Conservation (phyloP, 768 basidiomycete genomes). For the Grammothele lineata region DNA sequence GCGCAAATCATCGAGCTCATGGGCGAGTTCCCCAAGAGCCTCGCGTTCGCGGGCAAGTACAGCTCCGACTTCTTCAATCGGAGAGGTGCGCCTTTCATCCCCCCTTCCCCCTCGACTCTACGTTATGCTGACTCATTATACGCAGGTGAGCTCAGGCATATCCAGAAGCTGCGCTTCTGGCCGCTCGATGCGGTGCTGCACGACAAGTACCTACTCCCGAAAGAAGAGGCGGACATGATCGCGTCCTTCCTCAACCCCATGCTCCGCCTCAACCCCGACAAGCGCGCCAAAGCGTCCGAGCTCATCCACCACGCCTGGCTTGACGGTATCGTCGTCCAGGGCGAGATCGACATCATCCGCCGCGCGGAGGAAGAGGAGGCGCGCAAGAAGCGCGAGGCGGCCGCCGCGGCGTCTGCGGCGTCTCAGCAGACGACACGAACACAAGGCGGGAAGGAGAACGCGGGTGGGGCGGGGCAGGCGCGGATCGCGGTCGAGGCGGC, state of each 20-base stretch:
- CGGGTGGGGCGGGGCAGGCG: conserved; percentile 6
- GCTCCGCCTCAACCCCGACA: conserved; percentile 85
- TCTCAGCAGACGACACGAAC: conserved; percentile 24
- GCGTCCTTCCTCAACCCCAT: conserved; percentile 83
- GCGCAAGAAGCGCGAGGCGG: conserved; percentile 28
- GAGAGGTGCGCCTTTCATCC: conserved; percentile 56
- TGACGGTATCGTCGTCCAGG: conserved; percentile 79
- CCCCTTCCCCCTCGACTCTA: not conserved
- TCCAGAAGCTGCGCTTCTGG: conserved; percentile 92
- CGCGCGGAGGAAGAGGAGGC: conserved; percentile 55
- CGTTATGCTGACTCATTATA: not conserved
- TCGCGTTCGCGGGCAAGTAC: conserved; percentile 91
- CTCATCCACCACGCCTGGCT: conserved; percentile 86
- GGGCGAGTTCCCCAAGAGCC: conserved; percentile 79
- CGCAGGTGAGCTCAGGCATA: conserved; percentile 83
- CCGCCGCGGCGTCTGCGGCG: not conserved
- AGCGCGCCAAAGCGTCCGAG: conserved; percentile 84
- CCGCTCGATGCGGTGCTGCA: conserved; percentile 75
- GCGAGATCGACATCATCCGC: conserved; percentile 80
- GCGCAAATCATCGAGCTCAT: conserved; percentile 97
- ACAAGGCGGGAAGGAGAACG: conserved; percentile 11
- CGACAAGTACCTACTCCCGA: conserved; percentile 95
- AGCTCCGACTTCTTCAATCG: conserved; percentile 93
- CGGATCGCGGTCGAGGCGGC: conserved; percentile 13
- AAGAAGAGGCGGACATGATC: conserved; percentile 75